phyloP scores from a whole-genome alignment of 306 rosid species.

The Ceratonia siliqua region DNA sequence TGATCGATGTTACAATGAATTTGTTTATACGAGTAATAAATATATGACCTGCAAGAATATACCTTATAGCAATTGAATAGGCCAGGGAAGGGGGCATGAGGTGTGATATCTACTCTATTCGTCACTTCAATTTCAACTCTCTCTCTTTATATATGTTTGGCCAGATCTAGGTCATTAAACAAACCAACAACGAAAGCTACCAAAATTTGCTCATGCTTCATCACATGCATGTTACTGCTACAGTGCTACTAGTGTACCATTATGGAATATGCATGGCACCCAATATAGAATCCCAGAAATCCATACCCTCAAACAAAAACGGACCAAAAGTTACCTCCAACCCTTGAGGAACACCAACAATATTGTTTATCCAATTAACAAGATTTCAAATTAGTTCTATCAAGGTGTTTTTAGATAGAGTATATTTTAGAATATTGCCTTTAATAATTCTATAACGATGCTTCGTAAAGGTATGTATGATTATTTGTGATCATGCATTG shows the following conservation, averaged over 20 bases:
- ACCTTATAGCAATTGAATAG: too few species aligned
- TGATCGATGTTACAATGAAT: too few species aligned
- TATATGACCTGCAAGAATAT: too few species aligned
- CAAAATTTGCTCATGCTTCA: background rate
- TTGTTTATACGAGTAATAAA: too few species aligned
- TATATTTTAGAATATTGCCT: too few species aligned
- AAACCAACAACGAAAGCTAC: constrained; percentile 7
- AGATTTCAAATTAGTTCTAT: background rate
- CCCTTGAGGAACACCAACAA: background rate
- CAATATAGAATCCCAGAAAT: background rate
- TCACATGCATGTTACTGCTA: background rate
- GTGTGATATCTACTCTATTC: background rate
- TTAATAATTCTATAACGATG: too few species aligned
- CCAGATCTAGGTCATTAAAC: background rate
- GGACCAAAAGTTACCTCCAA: background rate
- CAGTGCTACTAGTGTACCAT: background rate
- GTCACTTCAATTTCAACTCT: background rate
- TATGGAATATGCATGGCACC: background rate
- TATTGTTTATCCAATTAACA: background rate
- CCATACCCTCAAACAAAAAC: background rate
- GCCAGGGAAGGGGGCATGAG: too few species aligned
- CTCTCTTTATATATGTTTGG: background rate
- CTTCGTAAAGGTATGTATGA: too few species aligned
- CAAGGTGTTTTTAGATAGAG: too few species aligned
- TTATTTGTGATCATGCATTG: background rate